Evolutionary conservation across 2,329 filamentous ascomycete genomes (phyloP).

Genomic region (Fusarium albosuccineum): DNA sequence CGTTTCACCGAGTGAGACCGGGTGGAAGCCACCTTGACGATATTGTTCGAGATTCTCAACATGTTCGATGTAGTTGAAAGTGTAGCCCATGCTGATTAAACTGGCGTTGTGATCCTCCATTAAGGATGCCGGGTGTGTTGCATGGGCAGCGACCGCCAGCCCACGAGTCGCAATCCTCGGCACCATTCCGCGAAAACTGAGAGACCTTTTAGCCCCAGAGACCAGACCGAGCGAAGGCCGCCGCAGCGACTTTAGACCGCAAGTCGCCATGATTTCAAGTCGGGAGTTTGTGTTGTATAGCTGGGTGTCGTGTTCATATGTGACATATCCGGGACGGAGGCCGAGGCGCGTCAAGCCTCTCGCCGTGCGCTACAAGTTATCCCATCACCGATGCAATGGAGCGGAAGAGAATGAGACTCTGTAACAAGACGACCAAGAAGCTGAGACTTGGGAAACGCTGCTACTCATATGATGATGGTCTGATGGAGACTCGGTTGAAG

Average conservation of each 20-base stretch:
- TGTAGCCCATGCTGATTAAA: constrained; percentile 40
- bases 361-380: constrained; percentile 6
- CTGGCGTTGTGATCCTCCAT: constrained; percentile 37
- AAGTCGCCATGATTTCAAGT: constrained; percentile 33
- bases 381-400: constrained; percentile 14
- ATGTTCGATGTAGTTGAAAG: constrained; percentile 40
- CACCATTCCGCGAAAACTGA: constrained; percentile 24
- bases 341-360: constrained; percentile 19
- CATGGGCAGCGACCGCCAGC: constrained; percentile 32
- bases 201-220: constrained; percentile 26
- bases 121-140: constrained; percentile 25
- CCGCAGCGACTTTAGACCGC: constrained; percentile 39
- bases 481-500: constrained; percentile 32
- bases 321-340: constrained; percentile 11
- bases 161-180: constrained; percentile 34
- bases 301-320: constrained; percentile 20
- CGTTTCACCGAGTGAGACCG: constrained; percentile 38
- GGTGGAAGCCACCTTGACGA: constrained; percentile 37
- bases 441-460: constrained; percentile 30
- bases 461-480: constrained; percentile 37
- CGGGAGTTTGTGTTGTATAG: constrained; percentile 18
- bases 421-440: constrained; percentile 25
- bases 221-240: constrained; percentile 32
- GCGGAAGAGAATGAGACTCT: constrained; percentile 6
- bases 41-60: constrained; percentile 42